phyloP scores from a whole-genome alignment of 257 asterid species.

The Fraxinus americana region DNA sequence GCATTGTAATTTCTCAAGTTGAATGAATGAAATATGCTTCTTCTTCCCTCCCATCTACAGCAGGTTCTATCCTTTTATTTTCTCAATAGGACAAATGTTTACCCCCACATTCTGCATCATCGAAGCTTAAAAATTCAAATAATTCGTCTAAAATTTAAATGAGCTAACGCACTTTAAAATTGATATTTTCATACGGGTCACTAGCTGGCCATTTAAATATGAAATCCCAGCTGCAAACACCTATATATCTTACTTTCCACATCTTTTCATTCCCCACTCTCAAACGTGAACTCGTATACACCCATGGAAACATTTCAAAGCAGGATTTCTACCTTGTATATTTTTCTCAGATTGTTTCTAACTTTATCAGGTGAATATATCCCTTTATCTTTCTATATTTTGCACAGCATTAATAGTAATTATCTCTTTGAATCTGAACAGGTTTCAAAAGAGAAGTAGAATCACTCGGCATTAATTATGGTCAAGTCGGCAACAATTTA shows the following conservation, averaged over 20 bases:
- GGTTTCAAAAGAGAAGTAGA: slow-evolving; percentile 42
- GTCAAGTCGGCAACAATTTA: slow-evolving; percentile 78
- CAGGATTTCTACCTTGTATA: slow-evolving; percentile 28
- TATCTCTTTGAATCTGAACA: slow-evolving; percentile 18
- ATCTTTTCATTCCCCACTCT: too few relatives aligned
- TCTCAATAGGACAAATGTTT: too few relatives aligned
- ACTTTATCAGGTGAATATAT: slow-evolving; percentile 29
- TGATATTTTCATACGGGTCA: neutral
- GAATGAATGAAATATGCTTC: too few relatives aligned
- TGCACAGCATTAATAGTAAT: neutral
- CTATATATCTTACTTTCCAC: slow-evolving; percentile 7
- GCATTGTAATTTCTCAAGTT: too few relatives aligned
- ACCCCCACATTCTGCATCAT: too few relatives aligned
- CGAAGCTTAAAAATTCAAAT: too few relatives aligned
- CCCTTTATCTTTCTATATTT: neutral
- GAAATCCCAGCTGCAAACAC: neutral
- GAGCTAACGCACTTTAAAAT: too few relatives aligned
- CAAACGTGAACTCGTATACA: too few relatives aligned
- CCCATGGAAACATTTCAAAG: slow-evolving; percentile 24
- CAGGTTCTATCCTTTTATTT: too few relatives aligned
- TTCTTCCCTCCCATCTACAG: too few relatives aligned
- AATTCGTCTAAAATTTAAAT: too few relatives aligned
- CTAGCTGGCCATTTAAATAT: neutral
- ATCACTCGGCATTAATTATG: slow-evolving; percentile 83
- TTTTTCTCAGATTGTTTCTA: slow-evolving; percentile 29